phyloP scores from a whole-genome alignment of 805 yeast species.

The Ogataea populi-albae region DNA sequence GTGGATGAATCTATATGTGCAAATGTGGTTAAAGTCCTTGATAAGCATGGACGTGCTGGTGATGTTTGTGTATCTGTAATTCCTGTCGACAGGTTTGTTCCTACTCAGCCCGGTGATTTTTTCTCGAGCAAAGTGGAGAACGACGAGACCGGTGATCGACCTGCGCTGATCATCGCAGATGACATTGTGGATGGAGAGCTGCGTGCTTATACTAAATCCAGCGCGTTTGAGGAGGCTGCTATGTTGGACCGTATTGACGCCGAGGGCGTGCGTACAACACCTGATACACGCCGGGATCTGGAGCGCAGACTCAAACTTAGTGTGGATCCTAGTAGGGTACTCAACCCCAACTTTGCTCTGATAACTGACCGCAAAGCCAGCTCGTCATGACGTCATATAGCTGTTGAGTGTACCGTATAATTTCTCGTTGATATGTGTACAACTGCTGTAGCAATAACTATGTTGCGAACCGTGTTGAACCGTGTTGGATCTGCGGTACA shows the following conservation, averaged over 20 bases:
- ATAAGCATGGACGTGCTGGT: background rate
- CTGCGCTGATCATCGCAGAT: background rate
- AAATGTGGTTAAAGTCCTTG: background rate
- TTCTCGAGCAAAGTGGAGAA: background rate
- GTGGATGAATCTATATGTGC: background rate
- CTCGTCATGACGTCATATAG: too few relatives aligned
- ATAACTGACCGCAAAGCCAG: background rate
- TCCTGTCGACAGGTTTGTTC: background rate
- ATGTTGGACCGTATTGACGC: background rate
- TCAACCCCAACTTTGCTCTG: slow-evolving; percentile 10
- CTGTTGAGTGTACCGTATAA: too few relatives aligned
- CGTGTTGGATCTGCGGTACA: too few relatives aligned
- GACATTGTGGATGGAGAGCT: background rate
- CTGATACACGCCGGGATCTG: slow-evolving; percentile 4
- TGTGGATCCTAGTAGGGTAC: slow-evolving; percentile 15
- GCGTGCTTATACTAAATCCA: background rate
- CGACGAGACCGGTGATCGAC: background rate
- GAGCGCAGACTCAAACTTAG: slow-evolving; percentile 14
- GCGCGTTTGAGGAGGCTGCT: slow-evolving; percentile 1
- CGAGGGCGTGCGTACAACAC: background rate
- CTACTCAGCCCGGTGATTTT: slow-evolving; percentile 1
- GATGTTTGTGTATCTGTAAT: background rate
- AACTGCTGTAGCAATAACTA: too few relatives aligned
- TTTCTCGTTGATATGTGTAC: too few relatives aligned
- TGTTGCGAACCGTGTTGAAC: too few relatives aligned